These are phyloP conservation scores for Gaeumannomyces tritici DNA, from an alignment of 2,329 filamentous ascomycete genomes.

Conservation along the genomic window DNA sequence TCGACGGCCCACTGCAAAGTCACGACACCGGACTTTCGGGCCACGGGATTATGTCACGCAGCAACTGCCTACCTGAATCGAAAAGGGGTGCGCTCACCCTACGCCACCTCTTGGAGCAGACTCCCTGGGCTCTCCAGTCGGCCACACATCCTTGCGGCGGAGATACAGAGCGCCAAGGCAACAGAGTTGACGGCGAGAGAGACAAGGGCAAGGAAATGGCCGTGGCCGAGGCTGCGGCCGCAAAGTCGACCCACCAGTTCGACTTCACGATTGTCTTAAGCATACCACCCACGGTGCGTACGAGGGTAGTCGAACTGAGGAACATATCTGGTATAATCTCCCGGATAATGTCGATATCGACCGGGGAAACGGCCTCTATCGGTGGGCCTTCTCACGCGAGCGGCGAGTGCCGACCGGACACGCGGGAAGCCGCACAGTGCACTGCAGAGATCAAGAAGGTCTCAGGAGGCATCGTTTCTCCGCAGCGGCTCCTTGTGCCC, in stretches of 20 bases:
- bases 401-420: not conserved
- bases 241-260: not conserved
- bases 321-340: not conserved
- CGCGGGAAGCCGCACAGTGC: not conserved
- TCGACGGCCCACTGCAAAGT: not conserved
- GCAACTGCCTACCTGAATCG: not conserved
- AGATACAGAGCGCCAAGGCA: not conserved
- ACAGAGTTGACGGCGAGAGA: not conserved
- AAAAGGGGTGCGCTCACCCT: not conserved
- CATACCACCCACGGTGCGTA: no score
- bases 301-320: no score
- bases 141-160: not conserved
- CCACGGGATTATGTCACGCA: not conserved
- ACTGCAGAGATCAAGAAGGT: not conserved
- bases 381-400: not conserved
- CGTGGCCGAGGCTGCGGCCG: not conserved
- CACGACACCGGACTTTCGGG: not conserved
- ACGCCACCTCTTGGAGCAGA: not conserved
- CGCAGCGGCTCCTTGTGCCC: no score
- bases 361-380: not conserved
- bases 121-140: not conserved
- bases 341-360: not conserved
- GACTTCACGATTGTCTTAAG: not conserved
- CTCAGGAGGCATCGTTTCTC: no score
- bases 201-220: not conserved